These are phyloP conservation scores for Phytophthora pistaciae DNA, from an alignment of 352 stramenopile species.

Conservation along the genomic window DNA sequence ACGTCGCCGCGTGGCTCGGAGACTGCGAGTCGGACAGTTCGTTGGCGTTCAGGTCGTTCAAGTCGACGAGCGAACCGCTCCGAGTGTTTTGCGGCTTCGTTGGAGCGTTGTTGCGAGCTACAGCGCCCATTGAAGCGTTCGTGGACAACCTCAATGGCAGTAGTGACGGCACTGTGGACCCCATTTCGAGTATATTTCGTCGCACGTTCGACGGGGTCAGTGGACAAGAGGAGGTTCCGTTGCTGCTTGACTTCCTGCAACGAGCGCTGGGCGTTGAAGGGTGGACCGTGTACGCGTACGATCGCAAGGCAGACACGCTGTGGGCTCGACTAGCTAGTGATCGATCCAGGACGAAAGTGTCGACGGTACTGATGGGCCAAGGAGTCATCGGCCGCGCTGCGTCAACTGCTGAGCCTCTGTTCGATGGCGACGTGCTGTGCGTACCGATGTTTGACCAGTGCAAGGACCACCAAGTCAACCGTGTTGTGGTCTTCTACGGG, in stretches of 20 bases:
- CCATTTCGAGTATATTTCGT: constrained; percentile 10
- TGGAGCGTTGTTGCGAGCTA: constrained; percentile 60
- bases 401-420: constrained; percentile 38
- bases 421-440: constrained; percentile 56
- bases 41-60: constrained; percentile 18
- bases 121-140: constrained; percentile 41
- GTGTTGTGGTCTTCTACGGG: constrained; percentile 67
- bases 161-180: constrained; percentile 1
- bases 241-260: constrained; percentile 62
- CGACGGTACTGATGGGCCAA: constrained; percentile 60
- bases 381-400: constrained; percentile 62
- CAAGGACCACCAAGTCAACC: constrained; percentile 54
- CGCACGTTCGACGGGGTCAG: neutral
- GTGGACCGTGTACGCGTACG: constrained; percentile 68
- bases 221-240: constrained; percentile 1
- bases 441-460: constrained; percentile 56
- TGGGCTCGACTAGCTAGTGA: constrained; percentile 53
- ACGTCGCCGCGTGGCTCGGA: constrained; percentile 57
- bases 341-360: constrained; percentile 25
- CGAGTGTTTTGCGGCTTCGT: constrained; percentile 73
- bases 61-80: constrained; percentile 47
- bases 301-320: constrained; percentile 59
- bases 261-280: constrained; percentile 58
- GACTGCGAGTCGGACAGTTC: constrained; percentile 31
- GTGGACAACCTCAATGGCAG: constrained; percentile 15